Conservation (phyloP, 1,139 yeast genomes). For the Ogataea hybrid region DNA sequence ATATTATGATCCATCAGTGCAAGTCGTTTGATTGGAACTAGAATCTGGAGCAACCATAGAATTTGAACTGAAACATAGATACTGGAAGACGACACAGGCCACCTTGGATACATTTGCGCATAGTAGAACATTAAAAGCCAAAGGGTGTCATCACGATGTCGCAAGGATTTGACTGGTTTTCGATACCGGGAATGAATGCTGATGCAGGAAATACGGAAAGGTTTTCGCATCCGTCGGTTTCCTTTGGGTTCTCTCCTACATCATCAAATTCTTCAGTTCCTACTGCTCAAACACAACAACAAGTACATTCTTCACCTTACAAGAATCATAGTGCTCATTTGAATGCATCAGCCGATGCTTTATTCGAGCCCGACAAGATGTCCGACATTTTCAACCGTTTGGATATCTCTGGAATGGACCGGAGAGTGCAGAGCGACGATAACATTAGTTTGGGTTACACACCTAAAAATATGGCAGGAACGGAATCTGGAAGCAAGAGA, state of each 20-base stretch:
- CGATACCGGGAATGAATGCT: conserved; percentile 33
- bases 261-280: conserved; percentile 12
- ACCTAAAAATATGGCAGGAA: neutral
- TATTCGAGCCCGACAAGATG: conserved; percentile 12
- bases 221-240: conserved; percentile 16
- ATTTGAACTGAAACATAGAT: neutral
- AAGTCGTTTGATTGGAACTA: conserved; percentile 1
- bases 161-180: conserved; percentile 44
- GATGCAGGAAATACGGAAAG: conserved; percentile 22
- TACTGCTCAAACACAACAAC: conserved; percentile 4
- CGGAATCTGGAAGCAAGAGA: conserved; percentile 1
- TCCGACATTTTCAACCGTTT: conserved; percentile 15
- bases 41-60: neutral
- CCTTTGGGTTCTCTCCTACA: conserved; percentile 18
- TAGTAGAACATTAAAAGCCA: conserved; percentile 4
- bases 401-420: conserved; percentile 14
- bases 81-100: neutral
- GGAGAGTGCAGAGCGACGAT: conserved; percentile 19
- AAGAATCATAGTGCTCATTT: neutral
- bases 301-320: conserved; percentile 6
- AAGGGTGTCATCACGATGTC: conserved; percentile 25
- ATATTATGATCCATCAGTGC: conserved; percentile 3
- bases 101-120: neutral
- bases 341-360: conserved; percentile 3
- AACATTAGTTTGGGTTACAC: conserved; percentile 14